Percentiles rank a stretch among this genome's conserved stretches.
Conservation (phyloP, 129 eudicot species). For the Escallonia rubra region DNA sequence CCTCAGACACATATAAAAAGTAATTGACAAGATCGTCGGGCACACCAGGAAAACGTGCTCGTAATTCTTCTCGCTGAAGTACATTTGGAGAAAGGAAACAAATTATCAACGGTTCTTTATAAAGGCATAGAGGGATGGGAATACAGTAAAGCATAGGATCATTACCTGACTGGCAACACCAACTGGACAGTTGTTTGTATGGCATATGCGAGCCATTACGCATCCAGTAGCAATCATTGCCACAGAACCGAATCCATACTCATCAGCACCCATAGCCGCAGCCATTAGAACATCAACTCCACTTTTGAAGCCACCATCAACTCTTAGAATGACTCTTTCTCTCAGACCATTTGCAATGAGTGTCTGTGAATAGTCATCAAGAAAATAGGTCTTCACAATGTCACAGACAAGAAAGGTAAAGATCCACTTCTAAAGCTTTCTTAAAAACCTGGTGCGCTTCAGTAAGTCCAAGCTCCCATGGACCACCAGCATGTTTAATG, state of each 20-base stretch:
- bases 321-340: slow-evolving; percentile 42
- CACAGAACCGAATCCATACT: slow-evolving; percentile 55
- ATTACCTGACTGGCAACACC: slow-evolving; percentile 61
- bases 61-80: slow-evolving; percentile 82
- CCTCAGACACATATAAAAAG: slow-evolving; percentile 56
- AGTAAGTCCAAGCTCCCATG: slow-evolving; percentile 60
- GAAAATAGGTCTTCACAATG: not conserved
- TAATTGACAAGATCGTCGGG: slow-evolving; percentile 52
- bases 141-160: slow-evolving; percentile 35
- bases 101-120: not conserved
- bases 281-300: slow-evolving; percentile 56
- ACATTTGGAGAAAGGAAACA: not conserved
- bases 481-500: slow-evolving; percentile 52
- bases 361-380: slow-evolving; percentile 24
- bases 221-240: slow-evolving; percentile 52
- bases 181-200: slow-evolving; percentile 53
- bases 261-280: slow-evolving; percentile 58
- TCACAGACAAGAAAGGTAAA: slow-evolving; percentile 4
- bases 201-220: slow-evolving; percentile 55
- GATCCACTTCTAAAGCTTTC: not conserved
- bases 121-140: not conserved
- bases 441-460: slow-evolving; percentile 69
- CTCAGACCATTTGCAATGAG: slow-evolving; percentile 55
- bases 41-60: slow-evolving; percentile 48
- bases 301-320: slow-evolving; percentile 50